Evolutionary conservation across 495 filamentous ascomycete species (phyloP), one percentile per base, ranked within the genome.

Genomic region (Penicillium riverlandense): DNA sequence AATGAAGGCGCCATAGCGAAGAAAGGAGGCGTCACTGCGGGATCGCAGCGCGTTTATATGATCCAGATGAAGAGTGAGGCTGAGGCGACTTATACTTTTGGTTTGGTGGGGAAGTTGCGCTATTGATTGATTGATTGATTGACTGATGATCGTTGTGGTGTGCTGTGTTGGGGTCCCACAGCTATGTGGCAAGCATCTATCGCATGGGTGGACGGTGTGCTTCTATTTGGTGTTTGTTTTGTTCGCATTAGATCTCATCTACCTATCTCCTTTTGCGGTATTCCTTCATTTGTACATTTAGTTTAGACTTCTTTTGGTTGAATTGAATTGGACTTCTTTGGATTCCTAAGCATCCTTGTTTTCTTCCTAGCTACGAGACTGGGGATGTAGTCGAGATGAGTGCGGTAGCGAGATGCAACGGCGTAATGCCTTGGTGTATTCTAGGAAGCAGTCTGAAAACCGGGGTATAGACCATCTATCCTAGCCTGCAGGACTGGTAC

Each of bases 31-130:
- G 80, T 95, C 1, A 68, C 58, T 12, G 76, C 72, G 5, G 85
- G 84, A 8, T 78, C 75, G 47, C 84, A 81, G 30, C 80, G 73
- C 40, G 83, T 90, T 38, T 95, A 85, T 74, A 88, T 90, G 74
- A 82, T 96, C 45, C 87, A 92, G 65, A 79, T 82, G 77, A 79
- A 76, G 61, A 71, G 74, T 39, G 78, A 82, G 54, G 75, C 74
- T 8, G 78, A 82, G 47, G 73, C 78, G 5, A 72, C 75, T 11
- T 78, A 78, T 57, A 77, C 75, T 5, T 82, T 81, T 50, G 79
- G 78, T 4, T 69, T 80, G 46, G 77, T 82, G 16, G 78, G 78
- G 6, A 79, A 78, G 48, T 51, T 79, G 28, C 65, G 75, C 47
- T 82, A 80, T 59, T 82, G 35, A 14, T 37, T 46, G 29, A 37